phyloP scores from a whole-genome alignment of 352 stramenopile species.

The Pythium biforme region DNA sequence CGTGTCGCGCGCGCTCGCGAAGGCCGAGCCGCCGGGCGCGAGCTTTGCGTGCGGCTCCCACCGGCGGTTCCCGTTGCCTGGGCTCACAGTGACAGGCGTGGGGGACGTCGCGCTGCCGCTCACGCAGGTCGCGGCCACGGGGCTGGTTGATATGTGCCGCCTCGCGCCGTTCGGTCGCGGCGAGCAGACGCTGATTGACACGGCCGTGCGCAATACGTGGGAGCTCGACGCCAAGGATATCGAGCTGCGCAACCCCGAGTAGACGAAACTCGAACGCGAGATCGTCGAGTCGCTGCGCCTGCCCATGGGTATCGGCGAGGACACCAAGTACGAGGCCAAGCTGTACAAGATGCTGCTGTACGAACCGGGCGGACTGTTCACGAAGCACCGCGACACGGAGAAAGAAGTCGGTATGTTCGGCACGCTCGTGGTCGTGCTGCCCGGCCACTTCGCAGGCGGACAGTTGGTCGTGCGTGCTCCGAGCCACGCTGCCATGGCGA shows the following conservation, averaged over 20 bases:
- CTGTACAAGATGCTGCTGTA: conserved; percentile 55
- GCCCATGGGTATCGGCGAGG: conserved; percentile 5
- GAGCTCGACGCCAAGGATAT: conserved; percentile 11
- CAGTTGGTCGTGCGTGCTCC: conserved; percentile 15
- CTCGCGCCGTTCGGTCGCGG: conserved; percentile 16
- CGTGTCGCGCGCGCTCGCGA: conserved; percentile 3
- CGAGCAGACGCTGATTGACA: conserved; percentile 20
- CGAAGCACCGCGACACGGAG: conserved; percentile 40
- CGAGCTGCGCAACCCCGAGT: conserved; percentile 10
- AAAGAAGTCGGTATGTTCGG: conserved; percentile 55
- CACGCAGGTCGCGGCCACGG: neutral
- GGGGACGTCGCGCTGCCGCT: conserved; percentile 11
- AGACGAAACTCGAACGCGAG: neutral
- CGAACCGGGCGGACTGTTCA: conserved; percentile 35
- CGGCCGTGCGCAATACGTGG: conserved; percentile 16
- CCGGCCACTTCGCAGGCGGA: conserved; percentile 23
- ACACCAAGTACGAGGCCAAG: conserved; percentile 11
- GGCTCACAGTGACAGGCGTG: neutral
- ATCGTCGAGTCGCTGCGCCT: conserved; percentile 10
- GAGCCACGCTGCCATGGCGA: neutral
- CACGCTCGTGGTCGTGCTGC: conserved; percentile 43
- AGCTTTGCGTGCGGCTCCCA: neutral
- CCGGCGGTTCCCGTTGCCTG: conserved; percentile 4
- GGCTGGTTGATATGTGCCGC: conserved; percentile 2
- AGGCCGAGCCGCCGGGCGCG: conserved; percentile 15